These are phyloP conservation scores for Botrytis squamosa DNA, from an alignment of 2,329 filamentous ascomycete species.

Conservation along the genomic window DNA sequence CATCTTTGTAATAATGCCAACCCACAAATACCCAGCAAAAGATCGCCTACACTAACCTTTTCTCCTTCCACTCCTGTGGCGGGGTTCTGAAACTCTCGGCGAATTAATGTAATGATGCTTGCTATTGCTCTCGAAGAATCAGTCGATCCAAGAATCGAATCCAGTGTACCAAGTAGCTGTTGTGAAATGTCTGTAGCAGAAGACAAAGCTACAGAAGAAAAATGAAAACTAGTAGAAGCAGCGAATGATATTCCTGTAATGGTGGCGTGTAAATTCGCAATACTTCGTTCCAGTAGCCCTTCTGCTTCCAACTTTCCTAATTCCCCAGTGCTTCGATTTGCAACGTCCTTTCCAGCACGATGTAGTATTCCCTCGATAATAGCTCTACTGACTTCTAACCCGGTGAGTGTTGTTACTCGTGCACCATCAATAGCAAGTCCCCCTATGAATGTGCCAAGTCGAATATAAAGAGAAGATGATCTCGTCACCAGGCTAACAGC, in stretches of 20 bases:
- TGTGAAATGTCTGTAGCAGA: constrained; percentile 57
- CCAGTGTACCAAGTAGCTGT: constrained; percentile 56
- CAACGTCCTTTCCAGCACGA: constrained; percentile 41
- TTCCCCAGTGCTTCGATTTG: constrained; percentile 39
- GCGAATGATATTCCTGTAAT: constrained; percentile 60
- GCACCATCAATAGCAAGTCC: constrained; percentile 41
- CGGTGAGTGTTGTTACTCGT: constrained; percentile 41
- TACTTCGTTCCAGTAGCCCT: constrained; percentile 54
- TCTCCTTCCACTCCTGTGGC: constrained; percentile 59
- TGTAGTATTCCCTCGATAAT: constrained; percentile 42
- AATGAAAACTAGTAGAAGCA: constrained; percentile 59
- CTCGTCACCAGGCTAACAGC: constrained; percentile 60
- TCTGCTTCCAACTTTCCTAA: constrained; percentile 54
- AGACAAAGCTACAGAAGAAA: constrained; percentile 55
- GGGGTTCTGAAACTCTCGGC: constrained; percentile 63
- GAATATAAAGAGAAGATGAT: constrained; percentile 53
- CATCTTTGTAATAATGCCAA: constrained; percentile 61
- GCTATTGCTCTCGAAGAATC: constrained; percentile 67
- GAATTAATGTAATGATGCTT: constrained; percentile 62
- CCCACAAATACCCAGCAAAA: constrained; percentile 60
- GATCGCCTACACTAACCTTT: constrained; percentile 58
- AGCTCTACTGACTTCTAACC: constrained; percentile 42
- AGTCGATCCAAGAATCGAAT: constrained; percentile 66
- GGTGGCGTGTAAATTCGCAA: constrained; percentile 56
- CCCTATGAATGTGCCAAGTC: constrained; percentile 42